A percentile compares a stretch with the other conserved stretches of the same genome.
Evolutionary conservation across 192 early-diverging fungal species (phyloP).

Genomic region (Backusella luteola): DNA sequence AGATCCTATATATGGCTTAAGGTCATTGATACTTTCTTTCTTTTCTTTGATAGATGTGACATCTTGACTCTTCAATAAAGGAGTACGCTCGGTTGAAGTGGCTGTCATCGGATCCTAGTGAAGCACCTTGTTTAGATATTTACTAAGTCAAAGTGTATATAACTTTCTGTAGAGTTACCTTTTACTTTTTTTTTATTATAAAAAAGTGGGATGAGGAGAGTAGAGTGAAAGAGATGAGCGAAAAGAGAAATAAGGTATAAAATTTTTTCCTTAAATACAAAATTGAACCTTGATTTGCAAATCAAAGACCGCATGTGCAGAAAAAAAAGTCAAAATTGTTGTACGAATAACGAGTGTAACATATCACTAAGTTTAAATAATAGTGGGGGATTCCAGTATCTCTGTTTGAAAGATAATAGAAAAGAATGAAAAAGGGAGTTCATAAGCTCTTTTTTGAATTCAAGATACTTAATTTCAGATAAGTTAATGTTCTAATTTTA

Average conservation of each 20-base stretch:
- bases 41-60: not conserved
- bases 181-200: not conserved
- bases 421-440: not conserved
- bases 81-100: not conserved
- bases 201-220: not conserved
- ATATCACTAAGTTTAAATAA: not conserved
- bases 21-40: slow-evolving; percentile 1
- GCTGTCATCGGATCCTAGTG: not conserved
- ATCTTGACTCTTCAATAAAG: not conserved
- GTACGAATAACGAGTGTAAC: not conserved
- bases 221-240: not conserved
- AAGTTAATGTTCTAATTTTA: not conserved
- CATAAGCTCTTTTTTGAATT: not conserved
- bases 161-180: not conserved
- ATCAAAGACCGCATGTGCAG: slow-evolving; percentile 8
- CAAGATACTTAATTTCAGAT: not conserved
- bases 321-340: not conserved
- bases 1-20: not conserved
- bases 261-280: not conserved
- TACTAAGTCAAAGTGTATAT: not conserved
- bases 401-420: not conserved
- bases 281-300: not conserved
- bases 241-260: not conserved
- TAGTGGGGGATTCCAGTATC: not conserved
- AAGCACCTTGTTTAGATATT: not conserved